Base-by-base conservation (phyloP, 208 protist genomes). In the Wallacemonas sp. region DNA sequence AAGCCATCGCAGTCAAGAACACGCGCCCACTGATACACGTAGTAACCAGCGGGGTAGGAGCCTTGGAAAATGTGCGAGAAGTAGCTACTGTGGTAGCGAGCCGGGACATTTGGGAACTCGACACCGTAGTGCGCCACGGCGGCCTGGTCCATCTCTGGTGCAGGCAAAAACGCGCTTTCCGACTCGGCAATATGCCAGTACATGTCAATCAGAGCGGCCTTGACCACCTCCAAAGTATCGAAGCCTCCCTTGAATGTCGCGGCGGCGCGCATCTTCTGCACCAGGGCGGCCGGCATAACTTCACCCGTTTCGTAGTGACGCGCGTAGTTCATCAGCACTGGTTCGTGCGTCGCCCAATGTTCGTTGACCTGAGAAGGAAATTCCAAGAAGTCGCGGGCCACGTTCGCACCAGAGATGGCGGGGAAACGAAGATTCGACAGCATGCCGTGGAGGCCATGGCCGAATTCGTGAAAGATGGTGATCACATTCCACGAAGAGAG, bases 341-440 rank as follows among this genome's bases (percentile, higher is more conserved):
- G 44, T 15, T 75, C 49, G 72, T 86, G 60, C 47, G 69, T 80
- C 22, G 75, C 79, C 84, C 83, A 94, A 62, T 94, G 86, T 64
- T 94, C 84, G 64, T 88, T 89, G 49, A 93, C 70, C 75, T 94
- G 88, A 31, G 85, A 92, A 2, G 88, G 85, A 31, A 88, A 68
- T 77, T 95, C 83, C 3, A 95, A 74, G 51, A 86, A 88, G 68
- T 95, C 88, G 68, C 88, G 86, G n/a, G 89, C 70, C n/a, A 95
- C 81, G 45, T 62, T 66, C 26, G 87, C 89, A 61, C 88, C 79
- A 12, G 81, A 67, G 36, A 86, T 80, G 36, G 62, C 66, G 1
- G 68, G 38, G 42, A 82, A 81, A 36, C 39, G 54, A 19, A 70
- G 38, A 33, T 66, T 66, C 24, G 77, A 81, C n/a, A 94, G 69